Evolutionary conservation across 768 basidiomycete species (phyloP).

Genomic region (Hygrocybe punicea): DNA sequence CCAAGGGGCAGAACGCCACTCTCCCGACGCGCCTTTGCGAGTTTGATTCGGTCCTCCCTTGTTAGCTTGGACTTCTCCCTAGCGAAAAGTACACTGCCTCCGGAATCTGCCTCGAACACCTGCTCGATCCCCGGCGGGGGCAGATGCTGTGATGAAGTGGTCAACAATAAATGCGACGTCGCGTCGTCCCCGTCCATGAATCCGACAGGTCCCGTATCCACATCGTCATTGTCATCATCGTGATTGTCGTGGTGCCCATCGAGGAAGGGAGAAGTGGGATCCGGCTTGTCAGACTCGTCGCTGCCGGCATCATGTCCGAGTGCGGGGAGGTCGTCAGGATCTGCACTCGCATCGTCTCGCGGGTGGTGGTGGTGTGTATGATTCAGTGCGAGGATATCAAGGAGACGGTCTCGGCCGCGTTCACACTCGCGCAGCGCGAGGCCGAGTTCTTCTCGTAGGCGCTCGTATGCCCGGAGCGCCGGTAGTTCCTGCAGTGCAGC

Average conservation of each 20-base stretch:
- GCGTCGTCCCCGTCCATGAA: slow-evolving; percentile 46
- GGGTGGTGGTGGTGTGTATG: slow-evolving; percentile 13
- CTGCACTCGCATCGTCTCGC: slow-evolving; percentile 40
- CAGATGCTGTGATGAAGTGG: slow-evolving; percentile 50
- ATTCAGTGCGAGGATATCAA: slow-evolving; percentile 54
- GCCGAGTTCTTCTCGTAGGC: slow-evolving; percentile 71
- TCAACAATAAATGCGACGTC: slow-evolving; percentile 50
- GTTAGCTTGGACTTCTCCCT: slow-evolving; percentile 65
- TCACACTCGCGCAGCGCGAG: slow-evolving; percentile 79
- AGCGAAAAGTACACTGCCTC: slow-evolving; percentile 37
- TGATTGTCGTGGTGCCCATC: slow-evolving; percentile 19
- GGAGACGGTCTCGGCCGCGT: slow-evolving; percentile 63
- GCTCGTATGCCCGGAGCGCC: slow-evolving; percentile 69
- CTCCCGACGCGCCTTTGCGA: slow-evolving; percentile 54
- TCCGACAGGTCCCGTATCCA: not conserved
- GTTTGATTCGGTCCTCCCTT: slow-evolving; percentile 70
- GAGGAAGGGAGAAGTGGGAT: slow-evolving; percentile 39
- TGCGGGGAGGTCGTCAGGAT: slow-evolving; percentile 48
- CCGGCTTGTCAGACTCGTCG: slow-evolving; percentile 53
- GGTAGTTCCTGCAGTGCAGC: slow-evolving; percentile 34
- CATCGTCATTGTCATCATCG: slow-evolving; percentile 26
- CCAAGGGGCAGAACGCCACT: slow-evolving; percentile 33
- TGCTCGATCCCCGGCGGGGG: slow-evolving; percentile 72
- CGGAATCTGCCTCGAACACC: slow-evolving; percentile 74
- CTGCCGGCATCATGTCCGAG: slow-evolving; percentile 50